A percentile compares a stretch with the other conserved stretches of the same genome.
These are phyloP conservation scores for Pseudopithomyces chartarum DNA, from an alignment of 2,329 filamentous ascomycete genomes.

Conservation along the genomic window DNA sequence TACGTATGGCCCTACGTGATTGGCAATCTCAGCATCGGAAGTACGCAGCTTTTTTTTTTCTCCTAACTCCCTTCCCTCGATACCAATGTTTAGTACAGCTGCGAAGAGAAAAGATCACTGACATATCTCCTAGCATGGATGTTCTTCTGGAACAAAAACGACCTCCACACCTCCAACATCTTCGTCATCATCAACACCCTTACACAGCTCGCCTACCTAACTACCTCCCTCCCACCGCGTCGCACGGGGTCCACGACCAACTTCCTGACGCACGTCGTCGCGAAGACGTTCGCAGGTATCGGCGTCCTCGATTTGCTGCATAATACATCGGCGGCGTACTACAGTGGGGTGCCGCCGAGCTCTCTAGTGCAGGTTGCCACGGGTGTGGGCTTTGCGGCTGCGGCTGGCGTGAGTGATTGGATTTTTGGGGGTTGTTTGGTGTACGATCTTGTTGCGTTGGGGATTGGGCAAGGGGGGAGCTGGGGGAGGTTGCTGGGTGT, in stretches of 20 bases:
- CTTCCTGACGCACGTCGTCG: slow-evolving; percentile 62
- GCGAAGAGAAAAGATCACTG: background rate
- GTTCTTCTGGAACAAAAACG: slow-evolving; percentile 64
- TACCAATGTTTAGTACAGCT: background rate
- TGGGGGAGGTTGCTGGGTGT: slow-evolving; percentile 59
- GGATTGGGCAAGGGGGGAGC: slow-evolving; percentile 56
- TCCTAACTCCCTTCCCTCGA: background rate
- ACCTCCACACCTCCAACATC: slow-evolving; percentile 58
- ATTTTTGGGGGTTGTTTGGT: slow-evolving; percentile 65
- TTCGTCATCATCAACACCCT: slow-evolving; percentile 63
- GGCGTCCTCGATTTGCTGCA: slow-evolving; percentile 64
- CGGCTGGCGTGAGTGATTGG: slow-evolving; percentile 60
- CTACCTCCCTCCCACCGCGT: slow-evolving; percentile 55
- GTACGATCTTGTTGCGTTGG: slow-evolving; percentile 62
- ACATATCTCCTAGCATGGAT: slow-evolving; percentile 54
- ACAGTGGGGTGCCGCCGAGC: slow-evolving; percentile 53
- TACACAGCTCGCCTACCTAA: slow-evolving; percentile 60
- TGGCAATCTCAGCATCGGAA: slow-evolving; percentile 64
- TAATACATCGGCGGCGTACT: slow-evolving; percentile 63
- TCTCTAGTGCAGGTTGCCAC: slow-evolving; percentile 58
- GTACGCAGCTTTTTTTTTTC: slow-evolving; percentile 46
- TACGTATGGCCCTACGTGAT: slow-evolving; percentile 62
- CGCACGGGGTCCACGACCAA: slow-evolving; percentile 56
- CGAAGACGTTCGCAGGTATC: slow-evolving; percentile 66
- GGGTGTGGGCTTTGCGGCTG: slow-evolving; percentile 57